Conservation (phyloP, 1,284 basidiomycete species). For the Rhodotorula sp. region DNA sequence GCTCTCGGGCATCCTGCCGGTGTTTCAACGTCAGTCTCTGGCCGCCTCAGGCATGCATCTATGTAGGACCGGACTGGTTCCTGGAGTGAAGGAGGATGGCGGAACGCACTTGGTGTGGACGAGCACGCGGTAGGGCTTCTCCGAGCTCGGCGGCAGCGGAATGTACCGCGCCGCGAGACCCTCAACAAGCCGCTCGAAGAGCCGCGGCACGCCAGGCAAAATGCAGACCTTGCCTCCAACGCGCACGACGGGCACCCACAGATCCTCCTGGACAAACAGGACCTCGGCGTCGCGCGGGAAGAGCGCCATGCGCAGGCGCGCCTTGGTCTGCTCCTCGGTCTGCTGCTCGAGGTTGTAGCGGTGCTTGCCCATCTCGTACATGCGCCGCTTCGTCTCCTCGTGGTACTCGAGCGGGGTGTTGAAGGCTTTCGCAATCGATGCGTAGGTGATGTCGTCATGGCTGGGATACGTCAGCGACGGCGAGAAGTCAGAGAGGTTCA, state of each 20-base stretch:
- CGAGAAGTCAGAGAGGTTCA: neutral
- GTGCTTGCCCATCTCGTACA: conserved; percentile 65
- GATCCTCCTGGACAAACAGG: conserved; percentile 43
- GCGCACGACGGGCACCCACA: conserved; percentile 54
- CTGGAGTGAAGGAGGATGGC: neutral
- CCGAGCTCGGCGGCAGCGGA: conserved; percentile 40
- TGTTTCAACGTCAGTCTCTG: neutral
- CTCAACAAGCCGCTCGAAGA: conserved; percentile 46
- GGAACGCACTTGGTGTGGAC: conserved; percentile 42
- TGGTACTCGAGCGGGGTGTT: conserved; percentile 65
- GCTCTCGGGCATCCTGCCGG: conserved; percentile 72
- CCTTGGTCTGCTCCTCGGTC: conserved; percentile 42
- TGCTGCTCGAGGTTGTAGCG: conserved; percentile 33
- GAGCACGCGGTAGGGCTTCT: conserved; percentile 43
- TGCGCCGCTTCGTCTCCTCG: conserved; percentile 74
- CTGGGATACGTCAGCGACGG: neutral
- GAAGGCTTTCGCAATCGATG: conserved; percentile 75
- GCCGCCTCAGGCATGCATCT: conserved; percentile 15
- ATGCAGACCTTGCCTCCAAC: conserved; percentile 52
- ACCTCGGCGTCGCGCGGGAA: conserved; percentile 44
- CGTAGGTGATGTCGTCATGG: conserved; percentile 36
- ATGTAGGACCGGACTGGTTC: neutral
- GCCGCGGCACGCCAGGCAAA: conserved; percentile 51
- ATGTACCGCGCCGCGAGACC: conserved; percentile 42
- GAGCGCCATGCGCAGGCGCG: conserved; percentile 44